Conservation (phyloP, 179 eudicot species). For the Vitellaria paradoxa region DNA sequence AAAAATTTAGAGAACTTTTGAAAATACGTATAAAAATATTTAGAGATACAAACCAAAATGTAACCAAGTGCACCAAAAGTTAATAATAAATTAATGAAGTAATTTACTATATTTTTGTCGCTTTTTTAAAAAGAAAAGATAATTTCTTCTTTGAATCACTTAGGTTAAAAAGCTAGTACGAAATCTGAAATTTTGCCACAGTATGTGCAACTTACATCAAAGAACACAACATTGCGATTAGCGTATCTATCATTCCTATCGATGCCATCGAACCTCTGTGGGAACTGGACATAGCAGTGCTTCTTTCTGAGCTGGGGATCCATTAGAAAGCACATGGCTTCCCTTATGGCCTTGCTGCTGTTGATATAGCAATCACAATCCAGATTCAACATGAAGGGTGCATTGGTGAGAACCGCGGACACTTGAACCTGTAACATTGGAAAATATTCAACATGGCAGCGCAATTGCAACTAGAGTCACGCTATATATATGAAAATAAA, state of each 20-base stretch:
- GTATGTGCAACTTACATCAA: constrained; percentile 58
- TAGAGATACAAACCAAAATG: too few relatives aligned
- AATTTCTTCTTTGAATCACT: too few relatives aligned
- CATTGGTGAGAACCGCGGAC: constrained; percentile 86
- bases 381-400: constrained; percentile 83
- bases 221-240: constrained; percentile 89
- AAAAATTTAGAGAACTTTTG: too few relatives aligned
- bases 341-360: constrained; percentile 88
- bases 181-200: neutral
- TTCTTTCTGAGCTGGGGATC: constrained; percentile 81
- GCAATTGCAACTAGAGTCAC: neutral
- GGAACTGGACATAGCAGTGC: constrained; percentile 88
- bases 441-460: neutral
- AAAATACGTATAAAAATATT: too few relatives aligned
- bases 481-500: neutral
- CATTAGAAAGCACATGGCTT: constrained; percentile 96
- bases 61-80: too few relatives aligned
- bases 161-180: too few relatives aligned
- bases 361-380: constrained; percentile 96
- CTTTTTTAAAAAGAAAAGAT: too few relatives aligned
- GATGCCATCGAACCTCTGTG: constrained; percentile 96
- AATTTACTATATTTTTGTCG: too few relatives aligned
- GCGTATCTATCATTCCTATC: constrained; percentile 91
- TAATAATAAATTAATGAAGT: too few relatives aligned
- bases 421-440: constrained; percentile 77